Percentiles rank a stretch among this genome's conserved stretches.
Conservation (phyloP, 805 yeast species). For the Yamadazyma paraphyllophila region DNA sequence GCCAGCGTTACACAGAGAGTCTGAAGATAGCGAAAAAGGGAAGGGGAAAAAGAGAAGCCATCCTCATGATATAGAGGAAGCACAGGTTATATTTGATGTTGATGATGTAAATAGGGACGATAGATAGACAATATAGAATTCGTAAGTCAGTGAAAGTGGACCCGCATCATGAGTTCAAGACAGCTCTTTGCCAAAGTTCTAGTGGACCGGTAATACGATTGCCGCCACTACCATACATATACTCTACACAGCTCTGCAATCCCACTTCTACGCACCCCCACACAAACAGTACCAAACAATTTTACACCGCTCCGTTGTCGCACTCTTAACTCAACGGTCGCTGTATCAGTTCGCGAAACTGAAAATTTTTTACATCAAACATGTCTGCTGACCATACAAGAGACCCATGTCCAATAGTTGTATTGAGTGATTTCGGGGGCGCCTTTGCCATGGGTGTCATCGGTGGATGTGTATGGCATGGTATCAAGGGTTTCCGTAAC, state of each 20-base stretch:
- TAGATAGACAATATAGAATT: neutral
- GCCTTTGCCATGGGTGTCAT: constrained; percentile 99
- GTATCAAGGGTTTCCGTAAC: constrained; percentile 97
- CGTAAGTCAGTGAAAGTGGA: too few relatives aligned
- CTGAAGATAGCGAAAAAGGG: neutral
- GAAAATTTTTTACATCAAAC: constrained; percentile 8
- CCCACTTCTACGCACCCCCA: too few relatives aligned
- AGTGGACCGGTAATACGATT: too few relatives aligned
- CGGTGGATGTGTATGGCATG: constrained; percentile 99
- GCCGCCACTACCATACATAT: too few relatives aligned
- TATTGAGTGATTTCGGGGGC: constrained; percentile 96
- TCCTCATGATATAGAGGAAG: neutral
- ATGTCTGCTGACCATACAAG: constrained; percentile 97
- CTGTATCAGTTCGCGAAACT: constrained; percentile 1
- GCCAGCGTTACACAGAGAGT: constrained; percentile 7
- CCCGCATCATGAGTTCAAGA: neutral
- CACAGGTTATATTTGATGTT: neutral
- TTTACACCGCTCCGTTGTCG: too few relatives aligned
- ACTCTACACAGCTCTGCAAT: too few relatives aligned
- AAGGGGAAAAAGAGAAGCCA: neutral
- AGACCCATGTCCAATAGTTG: constrained; percentile 98
- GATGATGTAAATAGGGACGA: neutral
- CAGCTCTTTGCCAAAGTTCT: too few relatives aligned
- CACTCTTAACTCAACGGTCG: too few relatives aligned
- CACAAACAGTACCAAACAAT: too few relatives aligned